Evolutionary conservation across 2,329 filamentous ascomycete species (phyloP).

Genomic region (Sporothrix variecibatus): DNA sequence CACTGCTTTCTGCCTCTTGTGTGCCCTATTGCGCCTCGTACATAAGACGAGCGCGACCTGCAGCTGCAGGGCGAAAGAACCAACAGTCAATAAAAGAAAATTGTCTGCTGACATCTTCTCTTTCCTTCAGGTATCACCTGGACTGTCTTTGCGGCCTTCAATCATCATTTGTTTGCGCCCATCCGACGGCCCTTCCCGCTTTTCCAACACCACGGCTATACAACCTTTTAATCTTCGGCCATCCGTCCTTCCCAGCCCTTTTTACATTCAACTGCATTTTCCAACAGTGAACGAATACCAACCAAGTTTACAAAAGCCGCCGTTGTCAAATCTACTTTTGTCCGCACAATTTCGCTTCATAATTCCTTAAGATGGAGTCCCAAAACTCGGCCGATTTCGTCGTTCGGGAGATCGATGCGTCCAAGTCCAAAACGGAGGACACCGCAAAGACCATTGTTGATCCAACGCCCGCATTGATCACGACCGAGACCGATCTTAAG

Average conservation of each 20-base stretch:
- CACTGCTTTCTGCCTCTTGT: neutral
- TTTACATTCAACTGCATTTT: too few relatives aligned
- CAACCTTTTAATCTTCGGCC: neutral
- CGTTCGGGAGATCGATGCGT: constrained; percentile 32
- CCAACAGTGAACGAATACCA: too few relatives aligned
- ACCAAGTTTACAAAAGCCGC: too few relatives aligned
- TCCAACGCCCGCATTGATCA: constrained; percentile 30
- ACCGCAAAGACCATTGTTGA: constrained; percentile 32
- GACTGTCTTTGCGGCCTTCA: neutral
- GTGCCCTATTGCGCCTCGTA: neutral
- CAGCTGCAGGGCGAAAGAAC: neutral
- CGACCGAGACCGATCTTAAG: constrained; percentile 31
- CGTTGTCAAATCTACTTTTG: neutral
- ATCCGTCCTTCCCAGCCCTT: neutral
- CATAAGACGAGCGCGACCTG: neutral
- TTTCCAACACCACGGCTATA: neutral
- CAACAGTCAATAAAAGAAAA: neutral
- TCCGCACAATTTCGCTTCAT: neutral
- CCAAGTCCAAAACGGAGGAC: constrained; percentile 33
- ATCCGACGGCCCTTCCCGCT: neutral
- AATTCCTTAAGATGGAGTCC: constrained; percentile 32
- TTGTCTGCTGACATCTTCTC: constrained; percentile 2
- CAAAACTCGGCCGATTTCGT: constrained; percentile 31
- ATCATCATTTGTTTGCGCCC: neutral
- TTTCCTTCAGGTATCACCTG: neutral